Conservation (phyloP, 148 eudicot genomes). For the Heliosperma pusillum region DNA sequence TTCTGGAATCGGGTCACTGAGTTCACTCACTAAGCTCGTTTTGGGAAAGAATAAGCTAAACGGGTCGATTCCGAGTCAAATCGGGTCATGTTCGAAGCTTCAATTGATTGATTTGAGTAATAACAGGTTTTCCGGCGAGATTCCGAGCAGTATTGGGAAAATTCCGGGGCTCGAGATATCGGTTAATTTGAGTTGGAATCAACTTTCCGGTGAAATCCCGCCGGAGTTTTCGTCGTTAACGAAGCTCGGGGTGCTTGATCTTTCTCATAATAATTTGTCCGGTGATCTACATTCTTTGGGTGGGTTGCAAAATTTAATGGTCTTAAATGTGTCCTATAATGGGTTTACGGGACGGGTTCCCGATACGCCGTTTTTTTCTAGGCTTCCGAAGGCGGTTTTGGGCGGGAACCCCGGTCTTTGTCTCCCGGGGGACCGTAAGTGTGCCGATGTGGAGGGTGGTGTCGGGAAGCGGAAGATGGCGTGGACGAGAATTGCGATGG, state of each 20-base stretch:
- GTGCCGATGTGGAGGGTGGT: slow-evolving; percentile 25
- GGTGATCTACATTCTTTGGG: slow-evolving; percentile 56
- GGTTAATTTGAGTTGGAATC: slow-evolving; percentile 75
- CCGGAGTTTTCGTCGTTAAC: slow-evolving; percentile 50
- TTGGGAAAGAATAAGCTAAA: slow-evolving; percentile 48
- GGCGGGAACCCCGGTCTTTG: slow-evolving; percentile 59
- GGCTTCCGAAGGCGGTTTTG: slow-evolving; percentile 56
- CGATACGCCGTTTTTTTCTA: slow-evolving; percentile 56
- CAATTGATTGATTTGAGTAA: slow-evolving; percentile 75
- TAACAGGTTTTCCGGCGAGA: slow-evolving; percentile 57
- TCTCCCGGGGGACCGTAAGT: slow-evolving; percentile 33
- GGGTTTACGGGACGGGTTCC: slow-evolving; percentile 70
- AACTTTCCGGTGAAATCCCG: slow-evolving; percentile 72
- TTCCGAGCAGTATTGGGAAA: slow-evolving; percentile 65
- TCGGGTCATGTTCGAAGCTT: slow-evolving; percentile 75
- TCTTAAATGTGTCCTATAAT: slow-evolving; percentile 67
- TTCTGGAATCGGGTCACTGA: slow-evolving; percentile 53
- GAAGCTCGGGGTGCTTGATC: slow-evolving; percentile 76
- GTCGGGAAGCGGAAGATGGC: slow-evolving; percentile 41
- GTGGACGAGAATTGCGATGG: slow-evolving; percentile 64
- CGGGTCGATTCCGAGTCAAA: slow-evolving; percentile 60
- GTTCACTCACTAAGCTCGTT: slow-evolving; percentile 72
- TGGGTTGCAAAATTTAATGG: slow-evolving; percentile 66
- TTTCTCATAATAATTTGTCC: slow-evolving; percentile 65
- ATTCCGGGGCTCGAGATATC: slow-evolving; percentile 83